phyloP scores from a whole-genome alignment of 2,329 filamentous ascomycete genomes.

The Mollisiaceae sp. region DNA sequence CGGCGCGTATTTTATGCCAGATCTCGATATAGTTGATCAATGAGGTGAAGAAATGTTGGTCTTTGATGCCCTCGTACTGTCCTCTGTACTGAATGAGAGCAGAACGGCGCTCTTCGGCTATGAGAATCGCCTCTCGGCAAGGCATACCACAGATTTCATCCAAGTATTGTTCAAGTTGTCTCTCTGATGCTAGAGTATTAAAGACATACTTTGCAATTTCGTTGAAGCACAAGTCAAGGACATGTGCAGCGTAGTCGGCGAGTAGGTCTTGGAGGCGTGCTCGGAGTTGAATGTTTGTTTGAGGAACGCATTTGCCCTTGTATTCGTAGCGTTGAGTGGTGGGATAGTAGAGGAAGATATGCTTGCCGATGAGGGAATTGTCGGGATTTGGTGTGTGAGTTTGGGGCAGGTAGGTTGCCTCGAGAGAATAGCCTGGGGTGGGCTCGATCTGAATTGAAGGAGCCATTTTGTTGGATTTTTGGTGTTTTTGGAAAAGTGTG shows the following conservation, averaged over 20 bases:
- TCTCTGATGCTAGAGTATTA: background rate
- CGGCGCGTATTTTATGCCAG: background rate
- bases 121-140: background rate
- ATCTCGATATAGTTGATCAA: background rate
- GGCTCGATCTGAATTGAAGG: background rate
- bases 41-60: background rate
- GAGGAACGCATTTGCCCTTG: background rate
- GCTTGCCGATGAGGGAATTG: background rate
- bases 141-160: background rate
- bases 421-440: background rate
- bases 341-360: background rate
- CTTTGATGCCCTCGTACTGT: background rate
- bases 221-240: background rate
- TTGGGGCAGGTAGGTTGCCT: background rate
- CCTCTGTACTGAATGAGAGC: background rate
- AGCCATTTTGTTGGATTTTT: background rate
- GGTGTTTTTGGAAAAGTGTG: background rate
- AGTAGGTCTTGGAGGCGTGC: background rate
- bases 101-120: background rate
- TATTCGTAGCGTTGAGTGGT: background rate
- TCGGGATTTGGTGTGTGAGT: background rate
- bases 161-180: background rate
- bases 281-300: background rate
- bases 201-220: background rate
- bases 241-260: conserved; percentile 2